Evolutionary conservation across 345 rosid species (phyloP).

Genomic region (Brassica rapa): DNA sequence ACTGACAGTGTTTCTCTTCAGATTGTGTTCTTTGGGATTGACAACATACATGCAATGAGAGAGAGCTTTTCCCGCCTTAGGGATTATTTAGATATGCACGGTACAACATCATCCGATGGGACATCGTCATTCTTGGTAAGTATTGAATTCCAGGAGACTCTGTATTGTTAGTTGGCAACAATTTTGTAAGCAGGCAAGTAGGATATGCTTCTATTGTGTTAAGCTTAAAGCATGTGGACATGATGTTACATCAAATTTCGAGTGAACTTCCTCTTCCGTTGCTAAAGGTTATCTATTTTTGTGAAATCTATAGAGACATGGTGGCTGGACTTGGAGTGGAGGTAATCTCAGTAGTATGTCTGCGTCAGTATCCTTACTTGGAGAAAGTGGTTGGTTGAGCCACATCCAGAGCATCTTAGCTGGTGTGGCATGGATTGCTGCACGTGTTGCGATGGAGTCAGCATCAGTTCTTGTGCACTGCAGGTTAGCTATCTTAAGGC

Average conservation of each 20-base stretch:
- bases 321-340: slow-evolving; percentile 99
- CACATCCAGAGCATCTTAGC: slow-evolving; percentile 96
- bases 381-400: slow-evolving; percentile 97
- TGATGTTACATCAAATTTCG: slow-evolving; percentile 14
- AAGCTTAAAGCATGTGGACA: slow-evolving; percentile 23
- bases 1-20: slow-evolving; percentile 41
- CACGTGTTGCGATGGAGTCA: slow-evolving; percentile 83
- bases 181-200: slow-evolving; percentile 13
- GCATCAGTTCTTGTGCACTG: slow-evolving; percentile 98
- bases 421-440: slow-evolving; percentile 99
- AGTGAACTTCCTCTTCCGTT: slow-evolving; percentile 17
- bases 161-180: slow-evolving; percentile 8
- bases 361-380: slow-evolving; percentile 96
- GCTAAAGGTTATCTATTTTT: slow-evolving; percentile 25
- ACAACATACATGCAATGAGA: slow-evolving; percentile 98
- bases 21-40: slow-evolving; percentile 97
- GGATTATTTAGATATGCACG: slow-evolving; percentile 95
- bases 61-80: slow-evolving; percentile 95
- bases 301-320: slow-evolving; percentile 74
- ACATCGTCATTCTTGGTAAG: slow-evolving; percentile 93
- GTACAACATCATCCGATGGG: slow-evolving; percentile 94
- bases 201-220: slow-evolving; percentile 4
- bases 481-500: slow-evolving; percentile 57
- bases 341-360: slow-evolving; percentile 99
- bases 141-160: slow-evolving; percentile 12